phyloP scores from a whole-genome alignment of 163 green algal species.

The Scenedesmus sp. region DNA sequence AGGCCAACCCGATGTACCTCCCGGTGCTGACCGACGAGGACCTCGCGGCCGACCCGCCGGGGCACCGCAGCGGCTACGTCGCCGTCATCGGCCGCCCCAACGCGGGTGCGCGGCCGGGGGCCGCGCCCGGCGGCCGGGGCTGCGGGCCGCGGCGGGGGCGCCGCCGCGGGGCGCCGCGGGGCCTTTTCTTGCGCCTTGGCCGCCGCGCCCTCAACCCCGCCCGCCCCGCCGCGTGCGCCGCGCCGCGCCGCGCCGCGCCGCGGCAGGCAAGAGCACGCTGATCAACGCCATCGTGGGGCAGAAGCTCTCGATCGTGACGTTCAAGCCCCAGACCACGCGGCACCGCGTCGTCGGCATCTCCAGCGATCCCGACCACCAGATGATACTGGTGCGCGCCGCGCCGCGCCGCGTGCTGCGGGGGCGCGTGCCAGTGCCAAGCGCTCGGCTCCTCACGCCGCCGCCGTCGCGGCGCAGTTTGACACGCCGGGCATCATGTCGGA shows the following conservation, averaged over 20 bases:
- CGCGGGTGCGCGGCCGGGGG: slow-evolving; percentile 51
- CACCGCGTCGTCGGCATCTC: slow-evolving; percentile 92
- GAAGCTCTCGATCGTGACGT: slow-evolving; percentile 95
- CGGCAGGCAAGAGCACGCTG: slow-evolving; percentile 92
- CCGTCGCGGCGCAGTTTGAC: background rate
- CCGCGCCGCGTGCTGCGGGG: slow-evolving; percentile 92
- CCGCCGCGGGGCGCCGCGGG: too few relatives aligned
- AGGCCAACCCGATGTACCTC: slow-evolving; percentile 54
- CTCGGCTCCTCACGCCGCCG: too few relatives aligned
- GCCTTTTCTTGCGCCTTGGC: background rate
- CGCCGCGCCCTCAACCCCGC: background rate
- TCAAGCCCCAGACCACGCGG: slow-evolving; percentile 96
- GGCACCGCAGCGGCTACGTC: slow-evolving; percentile 81
- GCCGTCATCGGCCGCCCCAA: slow-evolving; percentile 95
- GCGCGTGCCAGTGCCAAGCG: too few relatives aligned
- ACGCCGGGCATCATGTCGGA: slow-evolving; percentile 44
- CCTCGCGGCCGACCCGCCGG: slow-evolving; percentile 61
- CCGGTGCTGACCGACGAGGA: slow-evolving; percentile 66
- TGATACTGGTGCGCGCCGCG: slow-evolving; percentile 93
- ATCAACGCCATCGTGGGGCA: slow-evolving; percentile 94
- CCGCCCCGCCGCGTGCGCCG: too few relatives aligned
- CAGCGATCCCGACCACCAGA: slow-evolving; percentile 56
- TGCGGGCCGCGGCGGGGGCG: background rate
- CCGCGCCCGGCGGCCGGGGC: background rate
- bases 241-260: too few relatives aligned